Evolutionary conservation across 257 asterid genomes (phyloP).

Genomic region (Petrea volubilis): DNA sequence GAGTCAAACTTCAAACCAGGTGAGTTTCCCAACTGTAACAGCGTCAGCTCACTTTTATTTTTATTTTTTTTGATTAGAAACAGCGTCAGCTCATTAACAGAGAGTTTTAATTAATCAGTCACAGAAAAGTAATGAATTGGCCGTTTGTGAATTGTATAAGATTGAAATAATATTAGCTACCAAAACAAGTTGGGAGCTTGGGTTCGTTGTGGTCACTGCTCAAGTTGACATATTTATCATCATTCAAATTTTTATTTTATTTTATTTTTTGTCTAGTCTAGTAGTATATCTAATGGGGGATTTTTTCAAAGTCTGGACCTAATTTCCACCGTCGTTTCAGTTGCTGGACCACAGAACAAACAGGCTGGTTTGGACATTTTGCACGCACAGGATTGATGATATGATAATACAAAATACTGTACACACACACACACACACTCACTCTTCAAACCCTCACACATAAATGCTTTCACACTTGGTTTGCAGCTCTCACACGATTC

Average conservation of each 20-base stretch:
- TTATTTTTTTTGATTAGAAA: not conserved
- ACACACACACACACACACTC: constrained; percentile 35
- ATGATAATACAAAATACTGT: constrained; percentile 30
- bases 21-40: no score
- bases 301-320: constrained; percentile 31
- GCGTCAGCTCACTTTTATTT: no score
- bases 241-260: no score
- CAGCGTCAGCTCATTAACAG: not conserved
- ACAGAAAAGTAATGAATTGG: constrained; percentile 32
- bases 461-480: constrained; percentile 40
- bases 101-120: not conserved
- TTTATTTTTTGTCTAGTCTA: constrained; percentile 15
- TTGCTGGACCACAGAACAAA: constrained; percentile 33
- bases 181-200: constrained; percentile 17
- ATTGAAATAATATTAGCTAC: not conserved
- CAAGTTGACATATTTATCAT: constrained; percentile 28
- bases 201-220: constrained; percentile 9
- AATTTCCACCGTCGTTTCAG: constrained; percentile 32
- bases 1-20: no score
- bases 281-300: constrained; percentile 22
- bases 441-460: constrained; percentile 31
- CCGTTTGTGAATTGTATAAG: constrained; percentile 6
- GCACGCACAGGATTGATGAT: constrained; percentile 33
- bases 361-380: constrained; percentile 14
- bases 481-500: constrained; percentile 50